Base-by-base conservation (phyloP, 2,329 filamentous ascomycete species). In the Fusarium coffeatum region DNA sequence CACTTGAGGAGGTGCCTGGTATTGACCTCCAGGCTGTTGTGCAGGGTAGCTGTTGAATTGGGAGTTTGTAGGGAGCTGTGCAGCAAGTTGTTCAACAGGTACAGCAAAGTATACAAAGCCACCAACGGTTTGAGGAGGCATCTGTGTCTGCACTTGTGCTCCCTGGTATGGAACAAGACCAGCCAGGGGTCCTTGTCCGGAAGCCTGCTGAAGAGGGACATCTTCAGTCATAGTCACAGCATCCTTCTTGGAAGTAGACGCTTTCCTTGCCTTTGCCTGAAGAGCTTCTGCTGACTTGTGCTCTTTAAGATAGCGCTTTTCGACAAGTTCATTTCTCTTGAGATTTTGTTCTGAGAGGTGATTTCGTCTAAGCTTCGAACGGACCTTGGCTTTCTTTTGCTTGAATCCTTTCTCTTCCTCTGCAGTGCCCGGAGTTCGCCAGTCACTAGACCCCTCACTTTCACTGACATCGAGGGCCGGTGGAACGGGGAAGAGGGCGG, bases 321-420 rank as follows among this genome's bases (percentile, higher is more conserved):
- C 54, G 8, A 30, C 55, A 5, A 64, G 43, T 7, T 43, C 46
- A 40, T 71, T 71, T 3, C 58, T 51, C 47, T 60, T 70, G 5
- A 70, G 8, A 22, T 70, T 70, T 30, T 70, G 58, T 11, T 56
- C 63, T 0, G 68, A 70, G 0, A 70, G 28, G 18, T 64, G 55
- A 12, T 23, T 12, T 5, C 64, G 67, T 6, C 40, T 37, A 8
- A 64, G 40, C 11, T 30, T 41, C 8, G 20, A 11, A 5, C 46
- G 48, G 37, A 40, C 30, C n/a, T 46, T 64, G 7, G 16, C 46
- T 40, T 55, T 59, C 20, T 41, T 59, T 53, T 55, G 30, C 8
- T 18, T 37, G 16, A 34, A 32, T 7, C 43, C 53, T 15, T 37
- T 28, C 23, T 68, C 64, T 10, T 69, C 67, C 4, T 45, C 37